Conservation (phyloP, 768 basidiomycete genomes). For the Lactarius indigo region DNA sequence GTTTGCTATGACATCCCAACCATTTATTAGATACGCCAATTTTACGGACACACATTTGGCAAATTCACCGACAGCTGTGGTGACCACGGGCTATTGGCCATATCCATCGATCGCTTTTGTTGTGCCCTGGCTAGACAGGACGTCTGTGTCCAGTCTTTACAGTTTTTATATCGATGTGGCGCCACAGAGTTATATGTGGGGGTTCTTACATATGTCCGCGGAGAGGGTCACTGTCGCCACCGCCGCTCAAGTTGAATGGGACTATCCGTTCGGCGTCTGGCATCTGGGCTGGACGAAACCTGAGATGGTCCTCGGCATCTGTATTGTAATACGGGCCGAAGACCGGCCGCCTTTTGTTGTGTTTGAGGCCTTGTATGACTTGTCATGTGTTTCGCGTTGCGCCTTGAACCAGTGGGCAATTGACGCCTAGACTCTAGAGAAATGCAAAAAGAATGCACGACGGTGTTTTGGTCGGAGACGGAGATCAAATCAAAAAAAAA, state of each 20-base stretch:
- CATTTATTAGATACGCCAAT: no score
- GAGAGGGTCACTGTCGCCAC: neutral
- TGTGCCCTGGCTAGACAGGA: neutral
- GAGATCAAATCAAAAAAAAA: constrained; percentile 9
- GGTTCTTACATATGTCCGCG: neutral
- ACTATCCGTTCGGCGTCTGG: no score
- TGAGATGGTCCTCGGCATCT: neutral
- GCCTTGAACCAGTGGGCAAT: neutral
- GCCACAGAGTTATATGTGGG: neutral
- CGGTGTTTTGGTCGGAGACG: constrained; percentile 5
- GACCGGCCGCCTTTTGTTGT: neutral
- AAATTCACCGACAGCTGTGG: neutral
- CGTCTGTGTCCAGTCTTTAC: neutral
- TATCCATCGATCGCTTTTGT: neutral
- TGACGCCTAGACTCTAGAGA: neutral
- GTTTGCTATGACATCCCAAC: no score
- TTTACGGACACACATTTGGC: neutral
- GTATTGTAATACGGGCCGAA: neutral
- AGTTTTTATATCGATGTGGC: neutral
- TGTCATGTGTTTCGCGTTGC: neutral
- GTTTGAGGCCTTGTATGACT: neutral
- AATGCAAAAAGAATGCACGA: neutral
- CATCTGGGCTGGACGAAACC: neutral
- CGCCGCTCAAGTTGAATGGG: neutral
- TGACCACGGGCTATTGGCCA: constrained; percentile 1